phyloP scores from a whole-genome alignment of 2,329 filamentous ascomycete species.

The Ophioceras dolichostomum region DNA sequence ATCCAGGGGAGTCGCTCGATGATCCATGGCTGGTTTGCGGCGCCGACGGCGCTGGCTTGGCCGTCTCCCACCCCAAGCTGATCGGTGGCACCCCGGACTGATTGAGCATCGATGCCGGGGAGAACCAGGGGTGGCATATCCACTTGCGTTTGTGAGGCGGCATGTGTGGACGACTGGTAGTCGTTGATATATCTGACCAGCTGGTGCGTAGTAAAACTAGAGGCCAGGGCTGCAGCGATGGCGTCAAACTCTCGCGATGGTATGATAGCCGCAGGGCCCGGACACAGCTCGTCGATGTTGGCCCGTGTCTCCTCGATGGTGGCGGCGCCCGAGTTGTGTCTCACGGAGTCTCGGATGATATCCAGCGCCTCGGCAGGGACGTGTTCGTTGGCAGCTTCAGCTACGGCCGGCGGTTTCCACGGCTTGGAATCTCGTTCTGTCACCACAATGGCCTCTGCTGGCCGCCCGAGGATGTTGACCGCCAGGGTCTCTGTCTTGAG shows the following conservation, averaged over 20 bases:
- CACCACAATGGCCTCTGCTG: slow-evolving; percentile 34
- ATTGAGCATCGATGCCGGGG: too few species aligned
- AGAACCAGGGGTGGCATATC: too few species aligned
- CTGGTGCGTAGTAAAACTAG: slow-evolving; percentile 35
- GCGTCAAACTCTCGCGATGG: slow-evolving; percentile 25
- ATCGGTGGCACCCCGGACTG: too few species aligned
- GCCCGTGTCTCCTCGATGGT: slow-evolving; percentile 23
- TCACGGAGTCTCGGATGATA: too few species aligned
- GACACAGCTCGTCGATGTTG: slow-evolving; percentile 37
- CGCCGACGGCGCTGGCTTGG: background rate
- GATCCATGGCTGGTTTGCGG: slow-evolving; percentile 24
- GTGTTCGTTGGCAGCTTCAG: background rate
- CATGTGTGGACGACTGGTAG: too few species aligned
- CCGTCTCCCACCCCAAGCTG: too few species aligned
- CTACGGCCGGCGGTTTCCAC: background rate
- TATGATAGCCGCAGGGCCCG: slow-evolving; percentile 24
- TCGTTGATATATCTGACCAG: slow-evolving; percentile 27
- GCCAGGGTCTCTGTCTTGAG: slow-evolving; percentile 11
- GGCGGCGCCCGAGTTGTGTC: slow-evolving; percentile 13
- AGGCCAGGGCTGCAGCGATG: slow-evolving; percentile 22
- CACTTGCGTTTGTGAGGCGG: too few species aligned
- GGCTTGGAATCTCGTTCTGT: slow-evolving; percentile 12
- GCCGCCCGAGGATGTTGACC: slow-evolving; percentile 22
- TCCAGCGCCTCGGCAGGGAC: background rate
- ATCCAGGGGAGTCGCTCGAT: slow-evolving; percentile 26